Evolutionary conservation across 179 eudicot genomes (phyloP), one percentile per base, ranked within the genome.

Genomic region (Silene noctiflora): DNA sequence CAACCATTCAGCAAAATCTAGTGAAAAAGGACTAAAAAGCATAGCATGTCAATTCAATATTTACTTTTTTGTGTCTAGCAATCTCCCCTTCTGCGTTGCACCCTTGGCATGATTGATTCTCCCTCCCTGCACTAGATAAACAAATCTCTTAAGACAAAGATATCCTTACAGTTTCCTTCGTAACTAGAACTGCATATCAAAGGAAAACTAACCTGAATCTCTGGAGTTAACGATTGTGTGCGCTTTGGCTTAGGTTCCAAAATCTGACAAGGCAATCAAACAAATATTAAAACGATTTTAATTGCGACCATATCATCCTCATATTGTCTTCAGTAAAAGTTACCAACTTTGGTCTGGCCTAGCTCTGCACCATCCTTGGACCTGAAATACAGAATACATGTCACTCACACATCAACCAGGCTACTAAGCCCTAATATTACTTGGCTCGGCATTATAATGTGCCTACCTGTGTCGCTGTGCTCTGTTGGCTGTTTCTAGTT

Each of bases 401-500:
- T 68, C 22, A 35, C 42, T 68, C 42, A 62, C 72, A 75, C 14
- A 72, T 53, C 44, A 44, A 53, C 12, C 31, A 71, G 53, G 21
- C 19, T 22, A 24, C 58, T 68, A 33, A 21, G 12, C 55, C 16
- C 25, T 39, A 48, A 10, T 5, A 13, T 58, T 3, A 21, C 22
- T 31, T 2, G 72, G 4, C 19, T 29, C 17, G 0, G 35, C 29
- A 17, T 24, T 67, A 10, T 55, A 74, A 63, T 60, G 20, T 33
- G 42, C 72, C 3, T 73, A 94, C 96, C 92, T 86, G 8, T 82
- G 83, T 62, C 79, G 83, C 79, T 87, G 87, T 61, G 90, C 94
- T 83, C 91, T 87, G 25, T 76, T 75, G 42, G 86, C 85, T 31
- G 98, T 90, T 86, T 87, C 87, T 76, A 94, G 77, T 61, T 82